Percentiles rank a stretch among this genome's conserved stretches.
phyloP scores from a whole-genome alignment of 2,329 filamentous ascomycete species.

The Penicillium sp. region DNA sequence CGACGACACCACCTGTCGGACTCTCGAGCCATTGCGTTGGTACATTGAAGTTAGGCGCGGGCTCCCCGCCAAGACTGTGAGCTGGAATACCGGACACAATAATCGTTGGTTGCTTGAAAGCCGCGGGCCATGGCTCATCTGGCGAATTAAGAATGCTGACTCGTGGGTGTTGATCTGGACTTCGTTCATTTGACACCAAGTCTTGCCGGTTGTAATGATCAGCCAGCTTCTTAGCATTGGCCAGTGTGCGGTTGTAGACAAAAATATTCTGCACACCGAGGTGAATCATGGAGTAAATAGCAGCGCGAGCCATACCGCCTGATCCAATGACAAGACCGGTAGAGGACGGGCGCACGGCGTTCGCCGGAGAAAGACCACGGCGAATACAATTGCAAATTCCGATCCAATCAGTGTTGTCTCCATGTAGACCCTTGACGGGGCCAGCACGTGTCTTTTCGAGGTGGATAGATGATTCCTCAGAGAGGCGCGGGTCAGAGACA shows the following conservation, averaged over 20 bases:
- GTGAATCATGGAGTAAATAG: conserved; percentile 46
- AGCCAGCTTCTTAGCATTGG: conserved; percentile 41
- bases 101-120: conserved; percentile 43
- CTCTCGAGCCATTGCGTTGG: conserved; percentile 45
- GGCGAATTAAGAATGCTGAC: conserved; percentile 36
- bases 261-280: conserved; percentile 45
- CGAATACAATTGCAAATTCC: conserved; percentile 74
- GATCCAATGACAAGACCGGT: conserved; percentile 66
- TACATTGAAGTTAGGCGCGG: conserved; percentile 41
- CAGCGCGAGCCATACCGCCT: conserved; percentile 53
- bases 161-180: conserved; percentile 24
- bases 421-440: conserved; percentile 70
- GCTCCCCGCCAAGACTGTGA: conserved; percentile 42
- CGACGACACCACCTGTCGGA: conserved; percentile 45
- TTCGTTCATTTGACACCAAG: conserved; percentile 25
- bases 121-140: conserved; percentile 38
- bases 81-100: conserved; percentile 45
- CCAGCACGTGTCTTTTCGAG: conserved; percentile 66
- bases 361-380: conserved; percentile 72
- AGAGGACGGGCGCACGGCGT: conserved; percentile 61
- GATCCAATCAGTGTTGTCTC: conserved; percentile 82
- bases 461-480: conserved; percentile 60
- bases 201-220: conserved; percentile 44
- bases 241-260: conserved; percentile 43
- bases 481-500: conserved; percentile 56